Base-by-base conservation (phyloP, 805 yeast species). In the Torulaspora indica region DNA sequence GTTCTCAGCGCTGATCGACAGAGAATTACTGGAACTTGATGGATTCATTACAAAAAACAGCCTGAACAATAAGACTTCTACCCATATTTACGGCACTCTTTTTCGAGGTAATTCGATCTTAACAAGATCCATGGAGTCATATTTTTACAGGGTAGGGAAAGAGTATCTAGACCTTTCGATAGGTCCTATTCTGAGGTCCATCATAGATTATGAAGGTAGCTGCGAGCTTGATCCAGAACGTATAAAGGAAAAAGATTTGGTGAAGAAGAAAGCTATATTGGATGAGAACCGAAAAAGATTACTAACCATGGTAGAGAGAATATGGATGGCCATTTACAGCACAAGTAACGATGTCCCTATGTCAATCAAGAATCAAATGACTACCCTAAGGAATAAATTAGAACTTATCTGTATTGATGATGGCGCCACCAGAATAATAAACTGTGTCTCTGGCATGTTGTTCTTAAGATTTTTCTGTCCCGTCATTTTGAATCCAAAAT, bases 391-490 rank as follows among this genome's bases (percentile, higher is more conserved):
- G 43, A 71, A 69, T 18, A 79, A 78, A 49, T 77, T 87, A 18
- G 95, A 83, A 53, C 60, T 78, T 10, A 52, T 57, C 32, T 76
- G 77, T 8, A 78, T 81, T 1, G 71, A 67, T 10, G 83, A 81
- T 8, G 45, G 49, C 55, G 39, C 45, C 0, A 67, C 64, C 5
- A 59, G 70, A 8, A 75, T 88, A 0, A 69, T 83, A 46, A 83
- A 89, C 57, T 85, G 95, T 39, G 67, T 90, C 25, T 77, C 93
- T 15, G 89, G 96, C 0, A 85, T 93, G 56, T 68, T 91, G 9
- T 93, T 91, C 60, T 67, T 91, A 47, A 70, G 96, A 47, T 86
- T 82, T 63, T 76, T 89, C 51, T 89, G 96, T 56, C 98, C 98
- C 0, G 95, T 96, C 0, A 76, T 91, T 23, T 67, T 93, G 58